A percentile compares a stretch with the other conserved stretches of the same genome.
These are phyloP conservation scores for Trichoderma sp. DNA, from an alignment of 2,329 filamentous ascomycete genomes.

Conservation along the genomic window DNA sequence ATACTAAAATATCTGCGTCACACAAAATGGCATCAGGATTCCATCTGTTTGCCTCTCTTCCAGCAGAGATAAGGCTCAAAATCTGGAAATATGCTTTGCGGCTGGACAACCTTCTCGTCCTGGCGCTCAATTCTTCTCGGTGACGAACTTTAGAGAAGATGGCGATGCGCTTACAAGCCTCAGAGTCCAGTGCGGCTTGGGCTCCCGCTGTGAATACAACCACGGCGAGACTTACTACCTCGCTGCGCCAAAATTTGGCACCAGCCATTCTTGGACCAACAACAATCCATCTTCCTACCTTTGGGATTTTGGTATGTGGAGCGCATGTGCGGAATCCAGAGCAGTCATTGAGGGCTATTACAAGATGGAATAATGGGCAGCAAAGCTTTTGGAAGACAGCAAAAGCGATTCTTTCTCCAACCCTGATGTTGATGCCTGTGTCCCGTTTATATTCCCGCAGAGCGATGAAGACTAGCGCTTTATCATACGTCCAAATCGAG, in stretches of 20 bases:
- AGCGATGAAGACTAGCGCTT: background rate
- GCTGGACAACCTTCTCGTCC: background rate
- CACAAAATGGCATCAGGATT: background rate
- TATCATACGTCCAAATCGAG: background rate
- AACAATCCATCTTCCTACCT: constrained; percentile 14
- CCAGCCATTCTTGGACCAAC: background rate
- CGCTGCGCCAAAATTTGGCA: background rate
- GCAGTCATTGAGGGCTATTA: background rate
- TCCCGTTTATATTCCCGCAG: background rate
- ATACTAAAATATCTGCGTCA: too few relatives aligned
- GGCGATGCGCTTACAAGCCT: background rate
- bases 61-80: constrained; percentile 2
- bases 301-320: constrained; percentile 22
- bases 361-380: background rate
- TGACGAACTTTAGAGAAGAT: background rate
- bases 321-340: background rate
- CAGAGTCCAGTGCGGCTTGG: constrained; percentile 1
- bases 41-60: background rate
- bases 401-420: background rate
- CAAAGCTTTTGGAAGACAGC: background rate
- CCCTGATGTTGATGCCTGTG: background rate
- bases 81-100: constrained; percentile 22
- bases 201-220: background rate
- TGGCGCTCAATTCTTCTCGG: constrained; percentile 12
- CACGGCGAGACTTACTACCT: background rate